Conservation (phyloP, 306 rosid species). For the Dalbergia oliveri region DNA sequence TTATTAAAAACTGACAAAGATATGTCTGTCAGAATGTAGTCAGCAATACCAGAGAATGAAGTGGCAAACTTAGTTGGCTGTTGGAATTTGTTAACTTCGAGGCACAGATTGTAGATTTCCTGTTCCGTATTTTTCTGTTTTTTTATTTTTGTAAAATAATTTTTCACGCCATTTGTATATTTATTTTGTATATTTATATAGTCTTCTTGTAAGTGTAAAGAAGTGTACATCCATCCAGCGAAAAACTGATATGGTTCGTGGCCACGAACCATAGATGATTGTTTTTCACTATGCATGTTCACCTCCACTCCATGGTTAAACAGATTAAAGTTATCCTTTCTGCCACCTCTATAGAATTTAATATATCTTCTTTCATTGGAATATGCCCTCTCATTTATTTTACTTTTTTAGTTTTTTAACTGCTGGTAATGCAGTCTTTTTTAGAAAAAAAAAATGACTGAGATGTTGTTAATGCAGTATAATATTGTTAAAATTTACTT, state of each 20-base stretch:
- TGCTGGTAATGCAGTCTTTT: not conserved
- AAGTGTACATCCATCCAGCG: conserved; percentile 48
- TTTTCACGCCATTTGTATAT: conserved; percentile 35
- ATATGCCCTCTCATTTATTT: not conserved
- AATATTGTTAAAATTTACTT: no score
- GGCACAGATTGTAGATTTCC: conserved; percentile 49
- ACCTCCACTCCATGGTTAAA: conserved; percentile 41
- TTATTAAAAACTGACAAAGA: conserved; percentile 17
- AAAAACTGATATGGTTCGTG: conserved; percentile 29
- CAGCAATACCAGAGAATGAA: conserved; percentile 38
- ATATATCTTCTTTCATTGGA: not conserved
- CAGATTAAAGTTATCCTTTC: conserved; percentile 22
- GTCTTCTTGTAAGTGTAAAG: conserved; percentile 35
- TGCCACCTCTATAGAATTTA: conserved; percentile 39
- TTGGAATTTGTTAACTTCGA: conserved; percentile 37
- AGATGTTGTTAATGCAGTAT: no score
- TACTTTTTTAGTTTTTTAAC: not conserved
- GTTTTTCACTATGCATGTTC: conserved; percentile 34
- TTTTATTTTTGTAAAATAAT: conserved; percentile 10
- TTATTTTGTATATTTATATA: conserved; percentile 41
- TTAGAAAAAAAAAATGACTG: no score
- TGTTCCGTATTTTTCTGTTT: not conserved
- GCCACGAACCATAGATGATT: conserved; percentile 24
- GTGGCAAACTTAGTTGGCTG: conserved; percentile 11
- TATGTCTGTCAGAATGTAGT: conserved; percentile 28